These are phyloP conservation scores for Apostasia shenzhenica DNA, from an alignment of 106 monocot species.

Conservation along the genomic window DNA sequence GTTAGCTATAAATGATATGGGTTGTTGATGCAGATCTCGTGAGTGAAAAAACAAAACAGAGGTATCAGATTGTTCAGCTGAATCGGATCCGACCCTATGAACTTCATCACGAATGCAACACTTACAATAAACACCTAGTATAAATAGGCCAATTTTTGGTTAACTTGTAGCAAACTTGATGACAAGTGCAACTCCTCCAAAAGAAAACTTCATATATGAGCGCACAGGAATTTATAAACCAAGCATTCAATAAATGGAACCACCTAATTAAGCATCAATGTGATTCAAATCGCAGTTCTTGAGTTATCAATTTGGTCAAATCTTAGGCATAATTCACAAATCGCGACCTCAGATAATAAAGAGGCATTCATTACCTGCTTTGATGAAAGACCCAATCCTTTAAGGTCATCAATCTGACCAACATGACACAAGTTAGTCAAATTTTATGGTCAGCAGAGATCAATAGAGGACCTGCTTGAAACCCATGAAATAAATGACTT, in stretches of 20 bases:
- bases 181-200: too few species aligned
- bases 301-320: neutral
- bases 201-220: too few species aligned
- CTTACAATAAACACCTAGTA: too few species aligned
- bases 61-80: neutral
- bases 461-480: neutral
- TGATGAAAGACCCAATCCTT: conserved; percentile 17
- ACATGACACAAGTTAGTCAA: neutral
- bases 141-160: too few species aligned
- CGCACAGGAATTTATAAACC: neutral
- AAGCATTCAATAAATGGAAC: neutral
- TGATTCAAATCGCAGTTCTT: neutral
- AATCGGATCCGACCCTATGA: neutral
- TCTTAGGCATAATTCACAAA: neutral
- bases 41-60: neutral
- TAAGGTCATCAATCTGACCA: conserved; percentile 37
- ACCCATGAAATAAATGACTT: conserved; percentile 4
- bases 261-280: neutral
- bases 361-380: conserved; percentile 24
- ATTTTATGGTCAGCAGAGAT: neutral
- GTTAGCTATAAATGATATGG: neutral
- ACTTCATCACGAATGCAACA: too few species aligned
- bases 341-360: neutral
- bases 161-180: too few species aligned
- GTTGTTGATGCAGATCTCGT: neutral